phyloP scores from a whole-genome alignment of 768 basidiomycete genomes.

The Epithele typhae region DNA sequence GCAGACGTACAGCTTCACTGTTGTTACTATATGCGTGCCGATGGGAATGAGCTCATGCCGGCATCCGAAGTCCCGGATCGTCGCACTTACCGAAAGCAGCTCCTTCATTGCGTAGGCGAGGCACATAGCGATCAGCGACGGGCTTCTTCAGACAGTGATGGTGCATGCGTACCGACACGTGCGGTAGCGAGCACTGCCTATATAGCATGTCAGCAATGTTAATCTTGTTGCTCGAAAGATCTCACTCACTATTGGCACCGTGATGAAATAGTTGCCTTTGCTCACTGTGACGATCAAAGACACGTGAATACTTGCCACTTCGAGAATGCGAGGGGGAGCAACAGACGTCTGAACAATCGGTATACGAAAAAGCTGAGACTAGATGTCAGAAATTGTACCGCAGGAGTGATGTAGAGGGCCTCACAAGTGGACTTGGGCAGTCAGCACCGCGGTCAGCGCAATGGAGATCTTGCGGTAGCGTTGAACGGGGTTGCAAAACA shows the following conservation, averaged over 20 bases:
- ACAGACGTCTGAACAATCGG: constrained; percentile 20
- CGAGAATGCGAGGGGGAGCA: too few species aligned
- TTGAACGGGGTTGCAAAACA: too few species aligned
- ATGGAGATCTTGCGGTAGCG: background rate
- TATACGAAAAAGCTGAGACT: constrained; percentile 19
- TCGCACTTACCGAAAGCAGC: constrained; percentile 9
- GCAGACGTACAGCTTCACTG: constrained; percentile 7
- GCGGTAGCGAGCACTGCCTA: constrained; percentile 10
- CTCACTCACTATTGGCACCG: constrained; percentile 11
- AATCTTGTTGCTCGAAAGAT: background rate
- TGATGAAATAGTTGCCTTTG: constrained; percentile 19
- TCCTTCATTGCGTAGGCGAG: too few species aligned
- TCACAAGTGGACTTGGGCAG: constrained; percentile 21
- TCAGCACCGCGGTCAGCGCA: constrained; percentile 18
- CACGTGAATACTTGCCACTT: background rate
- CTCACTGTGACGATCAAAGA: constrained; percentile 8
- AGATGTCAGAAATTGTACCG: too few species aligned
- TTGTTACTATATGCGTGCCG: constrained; percentile 5
- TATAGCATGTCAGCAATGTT: too few species aligned
- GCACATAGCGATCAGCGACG: background rate
- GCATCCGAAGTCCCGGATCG: too few species aligned
- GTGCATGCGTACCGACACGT: constrained; percentile 15
- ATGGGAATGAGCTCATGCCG: background rate
- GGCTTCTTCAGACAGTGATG: background rate
- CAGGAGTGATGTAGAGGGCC: background rate